Evolutionary conservation across 306 rosid genomes (phyloP).

Genomic region (Cucurbita moschata): DNA sequence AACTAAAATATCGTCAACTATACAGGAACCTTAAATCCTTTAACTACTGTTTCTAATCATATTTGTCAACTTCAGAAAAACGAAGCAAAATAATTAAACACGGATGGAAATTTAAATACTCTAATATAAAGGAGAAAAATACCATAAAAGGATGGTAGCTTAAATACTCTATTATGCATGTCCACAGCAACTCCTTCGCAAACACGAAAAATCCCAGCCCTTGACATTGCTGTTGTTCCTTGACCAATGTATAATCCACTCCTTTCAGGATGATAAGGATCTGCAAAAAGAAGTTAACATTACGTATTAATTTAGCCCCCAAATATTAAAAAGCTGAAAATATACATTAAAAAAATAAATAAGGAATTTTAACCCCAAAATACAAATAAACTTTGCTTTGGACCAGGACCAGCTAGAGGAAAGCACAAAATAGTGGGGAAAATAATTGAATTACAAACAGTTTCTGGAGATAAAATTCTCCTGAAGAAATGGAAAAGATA

Average conservation of each 20-base stretch:
- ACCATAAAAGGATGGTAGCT: constrained; percentile 78
- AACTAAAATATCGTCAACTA: not conserved
- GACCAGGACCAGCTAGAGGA: not conserved
- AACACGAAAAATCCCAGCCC: constrained; percentile 77
- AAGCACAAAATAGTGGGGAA: not conserved
- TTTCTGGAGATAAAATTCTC: not conserved
- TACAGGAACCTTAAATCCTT: not conserved
- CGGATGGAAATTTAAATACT: constrained; percentile 66
- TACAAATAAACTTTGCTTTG: not conserved
- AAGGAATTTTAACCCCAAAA: not conserved
- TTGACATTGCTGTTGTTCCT: constrained; percentile 73
- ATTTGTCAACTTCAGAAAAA: not conserved
- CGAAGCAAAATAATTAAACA: constrained; percentile 43
- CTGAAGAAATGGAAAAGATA: not conserved
- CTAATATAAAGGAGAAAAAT: constrained; percentile 25
- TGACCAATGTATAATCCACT: constrained; percentile 73
- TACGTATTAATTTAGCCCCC: not conserved
- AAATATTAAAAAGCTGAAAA: not conserved
- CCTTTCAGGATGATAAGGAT: constrained; percentile 57
- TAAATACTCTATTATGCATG: constrained; percentile 58
- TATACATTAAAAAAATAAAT: not conserved
- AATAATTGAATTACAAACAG: not conserved
- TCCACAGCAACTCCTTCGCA: constrained; percentile 75
- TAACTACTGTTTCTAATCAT: not conserved
- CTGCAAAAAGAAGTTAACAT: constrained; percentile 21